These are phyloP conservation scores for Colletotrichum incanum DNA, from an alignment of 2,329 filamentous ascomycete species.

Conservation along the genomic window DNA sequence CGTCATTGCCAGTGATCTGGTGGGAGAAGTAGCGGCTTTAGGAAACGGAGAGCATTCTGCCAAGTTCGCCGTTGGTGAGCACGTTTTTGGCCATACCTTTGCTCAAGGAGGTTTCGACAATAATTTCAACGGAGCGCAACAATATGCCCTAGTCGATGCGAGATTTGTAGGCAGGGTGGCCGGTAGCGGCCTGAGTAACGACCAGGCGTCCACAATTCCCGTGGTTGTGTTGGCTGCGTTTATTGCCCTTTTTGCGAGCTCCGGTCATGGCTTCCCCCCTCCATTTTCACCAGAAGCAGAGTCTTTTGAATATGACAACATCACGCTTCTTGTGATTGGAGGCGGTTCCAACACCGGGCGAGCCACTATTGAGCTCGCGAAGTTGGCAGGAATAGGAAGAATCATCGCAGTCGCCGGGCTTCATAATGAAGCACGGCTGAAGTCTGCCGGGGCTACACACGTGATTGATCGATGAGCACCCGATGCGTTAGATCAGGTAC, in stretches of 20 bases:
- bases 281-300: constrained; percentile 16
- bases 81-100: constrained; percentile 19
- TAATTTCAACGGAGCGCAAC: constrained; percentile 20
- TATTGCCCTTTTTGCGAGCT: constrained; percentile 20
- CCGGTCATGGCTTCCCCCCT: constrained; percentile 9
- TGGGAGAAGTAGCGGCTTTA: constrained; percentile 17
- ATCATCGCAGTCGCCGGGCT: constrained; percentile 18
- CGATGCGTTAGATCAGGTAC: constrained; percentile 7
- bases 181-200: constrained; percentile 11
- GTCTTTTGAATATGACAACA: constrained; percentile 3
- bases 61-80: constrained; percentile 13
- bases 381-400: constrained; percentile 19
- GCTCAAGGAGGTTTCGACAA: constrained; percentile 10
- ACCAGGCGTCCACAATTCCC: constrained; percentile 24
- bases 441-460: constrained; percentile 9
- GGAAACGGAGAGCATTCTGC: constrained; percentile 12
- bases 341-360: constrained; percentile 21
- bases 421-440: constrained; percentile 10
- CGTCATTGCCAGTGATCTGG: constrained; percentile 21
- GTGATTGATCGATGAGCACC: constrained; percentile 4
- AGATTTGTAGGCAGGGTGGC: constrained; percentile 14
- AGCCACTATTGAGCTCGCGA: constrained; percentile 20
- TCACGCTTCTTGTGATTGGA: constrained; percentile 11
- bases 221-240: constrained; percentile 27
- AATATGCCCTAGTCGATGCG: constrained; percentile 24